Evolutionary conservation across 2,329 filamentous ascomycete genomes (phyloP).

Genomic region (Hymenoscyphus scutula): DNA sequence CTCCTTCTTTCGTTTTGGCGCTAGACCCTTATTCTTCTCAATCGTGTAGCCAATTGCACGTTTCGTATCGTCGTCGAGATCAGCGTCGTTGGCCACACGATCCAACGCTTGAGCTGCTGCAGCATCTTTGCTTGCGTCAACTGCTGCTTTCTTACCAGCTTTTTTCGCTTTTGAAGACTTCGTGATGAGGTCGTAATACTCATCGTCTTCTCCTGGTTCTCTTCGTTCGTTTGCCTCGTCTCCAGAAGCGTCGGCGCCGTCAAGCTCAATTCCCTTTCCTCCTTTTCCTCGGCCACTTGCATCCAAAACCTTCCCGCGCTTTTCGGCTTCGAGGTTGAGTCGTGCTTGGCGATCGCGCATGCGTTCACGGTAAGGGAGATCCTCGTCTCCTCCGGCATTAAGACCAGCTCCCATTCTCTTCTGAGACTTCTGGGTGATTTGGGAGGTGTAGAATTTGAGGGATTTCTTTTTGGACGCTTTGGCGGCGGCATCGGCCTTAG

Average conservation of each 20-base stretch:
- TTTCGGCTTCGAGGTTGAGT: constrained; percentile 84
- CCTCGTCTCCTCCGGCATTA: constrained; percentile 74
- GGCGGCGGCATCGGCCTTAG: constrained; percentile 69
- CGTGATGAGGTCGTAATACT: constrained; percentile 89
- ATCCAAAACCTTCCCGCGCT: constrained; percentile 67
- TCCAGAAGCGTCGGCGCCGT: constrained; percentile 50
- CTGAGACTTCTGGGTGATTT: constrained; percentile 92
- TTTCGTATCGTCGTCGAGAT: constrained; percentile 77
- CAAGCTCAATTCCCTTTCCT: constrained; percentile 54
- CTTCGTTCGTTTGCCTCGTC: constrained; percentile 44
- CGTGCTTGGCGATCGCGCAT: constrained; percentile 81
- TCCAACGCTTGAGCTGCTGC: constrained; percentile 59
- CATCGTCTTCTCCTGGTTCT: constrained; percentile 53
- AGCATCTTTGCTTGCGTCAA: constrained; percentile 57
- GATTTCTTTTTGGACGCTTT: constrained; percentile 90
- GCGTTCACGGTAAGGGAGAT: constrained; percentile 86
- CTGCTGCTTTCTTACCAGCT: constrained; percentile 63
- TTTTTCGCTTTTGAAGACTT: constrained; percentile 37
- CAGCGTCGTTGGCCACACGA: constrained; percentile 61
- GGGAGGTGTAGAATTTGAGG: constrained; percentile 95
- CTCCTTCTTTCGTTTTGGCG: constrained; percentile 88
- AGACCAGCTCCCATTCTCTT: constrained; percentile 72
- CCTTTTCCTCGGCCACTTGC: constrained; percentile 56
- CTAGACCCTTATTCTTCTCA: constrained; percentile 95
- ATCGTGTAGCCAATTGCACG: constrained; percentile 91